Evolutionary conservation across 2,329 filamentous ascomycete genomes (phyloP).

Genomic region (Gyromitra esculenta): DNA sequence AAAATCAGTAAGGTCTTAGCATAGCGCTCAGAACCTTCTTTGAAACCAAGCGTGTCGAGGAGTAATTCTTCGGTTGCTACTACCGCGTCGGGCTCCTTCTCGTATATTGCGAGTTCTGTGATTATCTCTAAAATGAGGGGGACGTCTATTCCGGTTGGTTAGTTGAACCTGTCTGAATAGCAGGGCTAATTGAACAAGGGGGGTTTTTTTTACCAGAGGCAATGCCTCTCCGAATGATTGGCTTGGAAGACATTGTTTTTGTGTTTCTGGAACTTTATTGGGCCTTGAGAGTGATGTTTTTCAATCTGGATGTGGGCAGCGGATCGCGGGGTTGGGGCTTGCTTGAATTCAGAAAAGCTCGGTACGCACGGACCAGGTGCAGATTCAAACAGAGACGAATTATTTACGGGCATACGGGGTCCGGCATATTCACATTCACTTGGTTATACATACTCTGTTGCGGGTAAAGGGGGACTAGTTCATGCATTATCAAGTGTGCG

Average conservation of each 20-base stretch:
- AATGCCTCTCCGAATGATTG: constrained; percentile 32
- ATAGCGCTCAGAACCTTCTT: constrained; percentile 63
- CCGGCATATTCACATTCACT: background rate
- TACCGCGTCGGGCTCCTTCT: constrained; percentile 77
- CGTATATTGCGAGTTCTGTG: constrained; percentile 85
- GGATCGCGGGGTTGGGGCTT: constrained; percentile 27
- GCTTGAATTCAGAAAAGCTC: constrained; percentile 1
- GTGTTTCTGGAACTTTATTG: background rate
- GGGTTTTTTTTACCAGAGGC: constrained; percentile 12
- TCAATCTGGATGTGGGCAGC: background rate
- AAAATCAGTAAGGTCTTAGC: constrained; percentile 55
- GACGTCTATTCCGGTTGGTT: constrained; percentile 70
- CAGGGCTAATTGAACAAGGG: background rate
- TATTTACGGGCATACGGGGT: background rate
- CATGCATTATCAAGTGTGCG: constrained; percentile 7
- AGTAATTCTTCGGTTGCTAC: constrained; percentile 81
- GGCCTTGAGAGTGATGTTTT: constrained; percentile 4
- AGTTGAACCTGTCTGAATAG: background rate
- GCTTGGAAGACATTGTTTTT: constrained; percentile 28
- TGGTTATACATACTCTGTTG: constrained; percentile 1
- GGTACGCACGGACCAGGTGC: constrained; percentile 5
- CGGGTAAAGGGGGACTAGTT: constrained; percentile 4
- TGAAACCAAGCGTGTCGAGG: constrained; percentile 79
- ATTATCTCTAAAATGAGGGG: constrained; percentile 83
- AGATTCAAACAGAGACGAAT: background rate